Percentiles rank a stretch among this genome's conserved stretches.
phyloP scores from a whole-genome alignment of 108 stramenopile genomes.

The Seminavis robusta region DNA sequence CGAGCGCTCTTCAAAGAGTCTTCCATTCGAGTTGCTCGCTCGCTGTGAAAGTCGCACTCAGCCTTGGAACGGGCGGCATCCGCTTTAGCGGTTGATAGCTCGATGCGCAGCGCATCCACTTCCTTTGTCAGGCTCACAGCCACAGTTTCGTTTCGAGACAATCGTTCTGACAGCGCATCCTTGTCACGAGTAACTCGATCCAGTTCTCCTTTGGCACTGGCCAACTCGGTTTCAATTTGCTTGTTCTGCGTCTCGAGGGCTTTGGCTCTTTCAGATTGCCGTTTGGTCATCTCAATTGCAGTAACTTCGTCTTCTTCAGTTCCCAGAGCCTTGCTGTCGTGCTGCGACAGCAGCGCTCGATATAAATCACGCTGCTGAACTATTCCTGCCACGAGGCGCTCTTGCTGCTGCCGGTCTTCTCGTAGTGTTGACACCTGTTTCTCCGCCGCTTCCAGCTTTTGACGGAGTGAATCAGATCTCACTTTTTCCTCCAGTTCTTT shows the following conservation, averaged over 20 bases:
- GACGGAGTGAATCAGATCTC: slow-evolving; percentile 35
- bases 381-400: slow-evolving; percentile 65
- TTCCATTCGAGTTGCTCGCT: slow-evolving; percentile 54
- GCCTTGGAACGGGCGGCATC: slow-evolving; percentile 54
- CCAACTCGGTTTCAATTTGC: slow-evolving; percentile 45
- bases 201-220: slow-evolving; percentile 44
- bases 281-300: slow-evolving; percentile 28
- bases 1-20: slow-evolving; percentile 43
- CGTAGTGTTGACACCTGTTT: slow-evolving; percentile 49
- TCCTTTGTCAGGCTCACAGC: slow-evolving; percentile 52
- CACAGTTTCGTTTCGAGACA: slow-evolving; percentile 58
- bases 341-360: slow-evolving; percentile 62
- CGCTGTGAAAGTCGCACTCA: slow-evolving; percentile 59
- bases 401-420: slow-evolving; percentile 72
- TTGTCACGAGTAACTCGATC: slow-evolving; percentile 40
- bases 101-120: slow-evolving; percentile 41
- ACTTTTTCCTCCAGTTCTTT: slow-evolving; percentile 56
- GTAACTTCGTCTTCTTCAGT: slow-evolving; percentile 27
- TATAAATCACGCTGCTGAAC: slow-evolving; percentile 88
- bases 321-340: slow-evolving; percentile 41
- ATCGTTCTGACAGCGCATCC: slow-evolving; percentile 51
- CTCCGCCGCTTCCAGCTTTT: slow-evolving; percentile 48
- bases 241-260: slow-evolving; percentile 44
- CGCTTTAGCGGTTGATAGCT: slow-evolving; percentile 54
- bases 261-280: slow-evolving; percentile 46